Percentiles rank a stretch among this genome's conserved stretches.
phyloP scores from a whole-genome alignment of 176 grass and related monocot genomes.

The Carex kokanica region DNA sequence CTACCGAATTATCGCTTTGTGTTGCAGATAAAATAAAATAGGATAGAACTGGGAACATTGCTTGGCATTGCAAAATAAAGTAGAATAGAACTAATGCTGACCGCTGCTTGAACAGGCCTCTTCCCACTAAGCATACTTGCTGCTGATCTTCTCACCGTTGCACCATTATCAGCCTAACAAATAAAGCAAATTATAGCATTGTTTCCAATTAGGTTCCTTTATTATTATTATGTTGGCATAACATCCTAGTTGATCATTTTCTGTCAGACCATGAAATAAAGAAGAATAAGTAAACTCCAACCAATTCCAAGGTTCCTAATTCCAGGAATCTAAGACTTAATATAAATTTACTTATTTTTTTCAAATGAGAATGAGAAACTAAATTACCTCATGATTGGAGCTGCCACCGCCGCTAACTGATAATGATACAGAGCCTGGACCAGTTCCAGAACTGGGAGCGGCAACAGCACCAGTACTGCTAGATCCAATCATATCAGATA shows the following conservation, averaged over 20 bases:
- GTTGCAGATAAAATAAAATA: not conserved
- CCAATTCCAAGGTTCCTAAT: not conserved
- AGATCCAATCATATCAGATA: conserved; percentile 96
- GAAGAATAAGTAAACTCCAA: not conserved
- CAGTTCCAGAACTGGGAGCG: conserved; percentile 49
- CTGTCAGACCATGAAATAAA: not conserved
- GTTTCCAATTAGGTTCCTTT: not conserved
- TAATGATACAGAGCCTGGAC: conserved; percentile 51
- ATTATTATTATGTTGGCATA: not conserved
- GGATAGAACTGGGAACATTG: not conserved
- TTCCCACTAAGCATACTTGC: conserved; percentile 99
- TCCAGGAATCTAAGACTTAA: not conserved
- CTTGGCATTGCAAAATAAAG: conserved; percentile 12
- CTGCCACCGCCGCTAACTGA: conserved; percentile 38
- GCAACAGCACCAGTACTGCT: conserved; percentile 35
- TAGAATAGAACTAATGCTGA: conserved; percentile 38
- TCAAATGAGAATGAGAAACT: not conserved
- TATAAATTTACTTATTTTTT: not conserved
- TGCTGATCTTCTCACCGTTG: conserved; percentile 78
- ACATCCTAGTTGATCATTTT: not conserved
- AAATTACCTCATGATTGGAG: conserved; percentile 66
- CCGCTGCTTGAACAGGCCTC: conserved; percentile 53
- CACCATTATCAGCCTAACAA: conserved; percentile 59
- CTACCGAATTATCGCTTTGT: not conserved
- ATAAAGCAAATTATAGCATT: not conserved